Conservation (phyloP, 140 eudicot species). For the Erigeron philadelphicus region DNA sequence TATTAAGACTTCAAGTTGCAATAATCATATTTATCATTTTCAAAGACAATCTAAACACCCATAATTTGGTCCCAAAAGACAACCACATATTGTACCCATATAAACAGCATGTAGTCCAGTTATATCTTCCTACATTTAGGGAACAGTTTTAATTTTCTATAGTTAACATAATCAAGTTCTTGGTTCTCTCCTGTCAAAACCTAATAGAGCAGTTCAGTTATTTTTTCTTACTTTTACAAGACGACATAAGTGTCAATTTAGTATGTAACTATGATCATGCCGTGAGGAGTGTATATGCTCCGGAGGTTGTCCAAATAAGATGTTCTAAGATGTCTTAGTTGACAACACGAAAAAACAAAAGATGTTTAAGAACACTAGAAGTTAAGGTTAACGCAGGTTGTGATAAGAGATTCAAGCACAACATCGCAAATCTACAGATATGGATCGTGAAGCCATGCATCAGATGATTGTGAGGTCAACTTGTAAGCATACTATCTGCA, state of each 20-base stretch:
- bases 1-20: not conserved
- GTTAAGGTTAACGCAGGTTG: not conserved
- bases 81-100: not conserved
- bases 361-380: not conserved
- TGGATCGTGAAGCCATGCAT: not conserved
- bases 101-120: not conserved
- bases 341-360: not conserved
- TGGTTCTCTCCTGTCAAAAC: not conserved
- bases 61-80: not conserved
- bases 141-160: not conserved
- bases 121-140: not conserved
- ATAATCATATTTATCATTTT: not conserved
- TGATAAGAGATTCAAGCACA: not conserved
- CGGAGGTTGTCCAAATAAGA: not conserved
- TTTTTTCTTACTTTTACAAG: not conserved
- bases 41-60: not conserved
- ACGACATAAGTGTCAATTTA: not conserved
- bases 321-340: not conserved
- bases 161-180: not conserved
- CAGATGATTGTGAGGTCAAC: not conserved
- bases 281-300: not conserved
- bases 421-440: not conserved
- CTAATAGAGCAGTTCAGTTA: not conserved
- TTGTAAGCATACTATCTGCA: conserved; percentile 8
- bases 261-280: not conserved